phyloP scores from a whole-genome alignment of 2,329 filamentous ascomycete genomes.

The Penicillium rolfsii region DNA sequence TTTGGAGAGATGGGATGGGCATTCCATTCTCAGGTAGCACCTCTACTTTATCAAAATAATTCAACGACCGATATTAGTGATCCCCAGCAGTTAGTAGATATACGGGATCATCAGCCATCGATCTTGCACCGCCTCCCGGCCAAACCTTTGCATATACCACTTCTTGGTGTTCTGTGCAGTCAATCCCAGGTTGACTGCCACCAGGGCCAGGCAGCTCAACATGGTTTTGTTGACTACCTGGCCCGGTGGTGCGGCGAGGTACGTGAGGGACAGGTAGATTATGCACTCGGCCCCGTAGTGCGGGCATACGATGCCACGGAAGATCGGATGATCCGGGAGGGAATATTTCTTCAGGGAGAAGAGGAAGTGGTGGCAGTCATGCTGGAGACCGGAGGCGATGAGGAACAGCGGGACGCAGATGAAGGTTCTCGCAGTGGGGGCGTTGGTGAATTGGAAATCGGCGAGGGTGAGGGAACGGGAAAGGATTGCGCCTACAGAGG shows the following conservation, averaged over 20 bases:
- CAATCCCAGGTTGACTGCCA: conserved; percentile 75
- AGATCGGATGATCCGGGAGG: conserved; percentile 73
- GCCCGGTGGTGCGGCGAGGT: conserved; percentile 72
- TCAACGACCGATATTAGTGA: neutral
- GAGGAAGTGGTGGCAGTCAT: conserved; percentile 72
- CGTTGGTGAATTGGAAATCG: conserved; percentile 43
- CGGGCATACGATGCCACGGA: conserved; percentile 74
- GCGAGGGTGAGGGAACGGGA: conserved; percentile 38
- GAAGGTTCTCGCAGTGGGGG: conserved; percentile 56
- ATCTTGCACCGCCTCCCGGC: conserved; percentile 61
- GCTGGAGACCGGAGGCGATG: conserved; percentile 71
- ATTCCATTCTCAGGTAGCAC: neutral
- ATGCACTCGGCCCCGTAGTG: conserved; percentile 90
- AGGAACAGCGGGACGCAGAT: conserved; percentile 67
- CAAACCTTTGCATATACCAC: conserved; percentile 82
- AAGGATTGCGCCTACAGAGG: conserved; percentile 35
- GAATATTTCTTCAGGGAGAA: conserved; percentile 78
- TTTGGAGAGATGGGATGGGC: neutral
- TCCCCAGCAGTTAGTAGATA: conserved; percentile 35
- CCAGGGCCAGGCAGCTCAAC: conserved; percentile 70
- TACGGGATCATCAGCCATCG: conserved; percentile 77
- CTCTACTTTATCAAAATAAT: neutral
- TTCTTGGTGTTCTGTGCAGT: conserved; percentile 76
- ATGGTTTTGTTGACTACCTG: conserved; percentile 72
- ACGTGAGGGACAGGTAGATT: conserved; percentile 77